Evolutionary conservation across 2,329 filamentous ascomycete species (phyloP).

Genomic region (Xylaria sp.): DNA sequence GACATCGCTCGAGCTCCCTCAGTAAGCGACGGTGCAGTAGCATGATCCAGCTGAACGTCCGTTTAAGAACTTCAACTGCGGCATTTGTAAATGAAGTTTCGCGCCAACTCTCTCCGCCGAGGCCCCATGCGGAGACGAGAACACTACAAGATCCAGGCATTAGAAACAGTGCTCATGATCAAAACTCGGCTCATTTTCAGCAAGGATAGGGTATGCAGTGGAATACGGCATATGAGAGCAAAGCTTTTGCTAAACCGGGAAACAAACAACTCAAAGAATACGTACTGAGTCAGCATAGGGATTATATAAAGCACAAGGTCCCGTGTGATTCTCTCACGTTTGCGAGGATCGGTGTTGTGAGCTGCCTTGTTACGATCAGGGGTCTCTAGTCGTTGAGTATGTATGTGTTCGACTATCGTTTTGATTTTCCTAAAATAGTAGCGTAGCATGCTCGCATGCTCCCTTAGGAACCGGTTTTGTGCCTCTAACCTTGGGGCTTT

Average conservation of each 20-base stretch:
- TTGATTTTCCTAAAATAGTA: conserved; percentile 37
- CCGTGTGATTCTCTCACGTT: conserved; percentile 27
- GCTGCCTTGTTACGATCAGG: conserved; percentile 5
- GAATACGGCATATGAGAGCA: background rate
- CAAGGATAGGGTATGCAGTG: background rate
- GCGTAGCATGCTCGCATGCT: conserved; percentile 32
- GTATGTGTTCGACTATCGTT: conserved; percentile 30
- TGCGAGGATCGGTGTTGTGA: conserved; percentile 13
- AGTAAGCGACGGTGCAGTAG: conserved; percentile 32
- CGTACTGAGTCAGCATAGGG: conserved; percentile 35
- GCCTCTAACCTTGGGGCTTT: conserved; percentile 29
- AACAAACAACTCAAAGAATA: background rate
- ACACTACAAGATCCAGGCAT: conserved; percentile 7
- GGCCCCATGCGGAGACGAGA: conserved; percentile 34
- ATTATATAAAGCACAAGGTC: conserved; percentile 36
- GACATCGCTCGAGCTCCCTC: conserved; percentile 12
- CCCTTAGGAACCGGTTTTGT: conserved; percentile 36
- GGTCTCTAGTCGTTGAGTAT: conserved; percentile 23
- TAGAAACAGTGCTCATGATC: background rate
- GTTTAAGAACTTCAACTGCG: conserved; percentile 33
- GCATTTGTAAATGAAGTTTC: conserved; percentile 33
- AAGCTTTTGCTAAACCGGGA: background rate
- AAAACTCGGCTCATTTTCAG: background rate
- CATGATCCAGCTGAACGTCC: conserved; percentile 33
- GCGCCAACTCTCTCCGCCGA: conserved; percentile 32